These are phyloP conservation scores for Mycena floridula DNA, from an alignment of 768 basidiomycete species.

Conservation along the genomic window DNA sequence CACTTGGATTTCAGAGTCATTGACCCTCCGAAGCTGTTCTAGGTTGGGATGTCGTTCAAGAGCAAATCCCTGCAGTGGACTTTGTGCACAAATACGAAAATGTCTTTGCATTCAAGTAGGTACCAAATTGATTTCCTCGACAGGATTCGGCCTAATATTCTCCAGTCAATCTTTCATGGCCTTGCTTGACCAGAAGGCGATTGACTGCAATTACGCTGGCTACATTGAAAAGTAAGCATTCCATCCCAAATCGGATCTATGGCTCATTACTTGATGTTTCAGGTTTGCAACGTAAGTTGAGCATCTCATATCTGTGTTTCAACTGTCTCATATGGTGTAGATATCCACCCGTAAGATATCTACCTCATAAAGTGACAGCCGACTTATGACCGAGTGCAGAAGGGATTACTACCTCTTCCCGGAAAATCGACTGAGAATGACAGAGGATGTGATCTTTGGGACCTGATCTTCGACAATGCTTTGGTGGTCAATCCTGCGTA, in stretches of 20 bases:
- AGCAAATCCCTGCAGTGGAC: conserved; percentile 64
- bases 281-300: too few relatives aligned
- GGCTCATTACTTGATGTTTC: too few relatives aligned
- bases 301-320: too few relatives aligned
- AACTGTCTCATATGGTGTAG: too few relatives aligned
- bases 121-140: not conserved
- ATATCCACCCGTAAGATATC: too few relatives aligned
- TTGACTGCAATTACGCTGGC: conserved; percentile 53
- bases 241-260: too few relatives aligned
- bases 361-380: too few relatives aligned
- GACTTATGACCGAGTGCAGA: too few relatives aligned
- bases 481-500: conserved; percentile 60
- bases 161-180: conserved; percentile 57
- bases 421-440: conserved; percentile 42
- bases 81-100: conserved; percentile 70
- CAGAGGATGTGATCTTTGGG: conserved; percentile 63
- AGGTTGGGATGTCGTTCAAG: conserved; percentile 59
- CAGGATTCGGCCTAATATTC: conserved; percentile 2
- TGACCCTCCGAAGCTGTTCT: conserved; percentile 36
- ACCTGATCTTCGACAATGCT: conserved; percentile 55
- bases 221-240: conserved; percentile 59
- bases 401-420: conserved; percentile 61
- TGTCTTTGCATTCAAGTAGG: conserved; percentile 71
- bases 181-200: conserved; percentile 47
- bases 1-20: not conserved